Conservation (phyloP, 257 asterid genomes). For the Capsicum pubescens region DNA sequence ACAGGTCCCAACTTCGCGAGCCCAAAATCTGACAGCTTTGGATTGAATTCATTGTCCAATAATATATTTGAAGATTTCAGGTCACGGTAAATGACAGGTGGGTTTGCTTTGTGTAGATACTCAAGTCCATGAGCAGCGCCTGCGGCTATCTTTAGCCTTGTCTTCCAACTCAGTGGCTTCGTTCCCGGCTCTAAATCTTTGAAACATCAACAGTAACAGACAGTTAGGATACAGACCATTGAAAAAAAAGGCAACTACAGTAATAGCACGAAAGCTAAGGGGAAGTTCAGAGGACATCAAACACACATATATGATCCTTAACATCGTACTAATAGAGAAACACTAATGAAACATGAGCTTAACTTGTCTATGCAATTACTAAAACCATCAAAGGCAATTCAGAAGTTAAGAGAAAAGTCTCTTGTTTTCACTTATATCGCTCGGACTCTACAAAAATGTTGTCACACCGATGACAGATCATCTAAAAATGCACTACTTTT, state of each 20-base stretch:
- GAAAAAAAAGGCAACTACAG: neutral
- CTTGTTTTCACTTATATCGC: neutral
- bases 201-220: neutral
- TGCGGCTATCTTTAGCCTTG: slow-evolving; percentile 76
- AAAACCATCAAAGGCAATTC: neutral
- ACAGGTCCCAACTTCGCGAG: slow-evolving; percentile 91
- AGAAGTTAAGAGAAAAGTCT: neutral
- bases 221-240: neutral
- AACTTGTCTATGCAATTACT: neutral
- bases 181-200: slow-evolving; percentile 54
- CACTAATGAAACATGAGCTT: neutral
- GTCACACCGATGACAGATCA: neutral
- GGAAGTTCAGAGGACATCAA: neutral
- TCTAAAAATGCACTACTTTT: neutral
- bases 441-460: neutral
- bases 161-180: slow-evolving; percentile 75
- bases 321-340: neutral
- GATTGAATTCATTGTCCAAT: slow-evolving; percentile 75
- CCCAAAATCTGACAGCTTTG: slow-evolving; percentile 88
- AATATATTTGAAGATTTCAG: slow-evolving; percentile 82
- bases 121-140: slow-evolving; percentile 90
- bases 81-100: slow-evolving; percentile 89
- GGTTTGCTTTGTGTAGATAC: slow-evolving; percentile 84
- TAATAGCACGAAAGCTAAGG: neutral
- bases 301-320: neutral